Percentiles rank a stretch among this genome's conserved stretches.
These are phyloP conservation scores for Colletotrichum sp. DNA, from an alignment of 2,329 filamentous ascomycete species.

Conservation along the genomic window DNA sequence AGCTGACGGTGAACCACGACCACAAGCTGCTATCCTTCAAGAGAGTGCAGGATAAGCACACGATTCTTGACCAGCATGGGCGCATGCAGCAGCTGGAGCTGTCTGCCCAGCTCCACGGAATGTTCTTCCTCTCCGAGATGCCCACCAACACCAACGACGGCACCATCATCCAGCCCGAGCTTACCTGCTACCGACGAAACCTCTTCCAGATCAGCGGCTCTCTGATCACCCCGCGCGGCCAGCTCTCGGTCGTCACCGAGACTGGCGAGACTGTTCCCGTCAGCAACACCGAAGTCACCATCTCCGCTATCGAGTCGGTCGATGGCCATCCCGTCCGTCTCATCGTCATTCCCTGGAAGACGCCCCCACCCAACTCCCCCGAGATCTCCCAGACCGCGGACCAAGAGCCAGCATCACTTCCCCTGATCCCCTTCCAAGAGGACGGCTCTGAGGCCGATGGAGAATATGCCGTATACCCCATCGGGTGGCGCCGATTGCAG, in stretches of 20 bases:
- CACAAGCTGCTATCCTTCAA: slow-evolving; percentile 67
- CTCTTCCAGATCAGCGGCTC: slow-evolving; percentile 95
- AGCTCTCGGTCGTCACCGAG: slow-evolving; percentile 83
- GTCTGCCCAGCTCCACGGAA: slow-evolving; percentile 80
- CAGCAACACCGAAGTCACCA: slow-evolving; percentile 80
- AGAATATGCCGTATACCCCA: slow-evolving; percentile 88
- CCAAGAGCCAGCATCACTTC: slow-evolving; percentile 85
- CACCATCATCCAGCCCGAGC: slow-evolving; percentile 71
- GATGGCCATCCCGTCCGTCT: slow-evolving; percentile 91
- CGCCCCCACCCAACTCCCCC: slow-evolving; percentile 80
- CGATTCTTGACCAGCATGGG: slow-evolving; percentile 64
- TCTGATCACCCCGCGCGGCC: slow-evolving; percentile 78
- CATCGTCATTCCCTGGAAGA: slow-evolving; percentile 98
- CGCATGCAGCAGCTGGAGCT: slow-evolving; percentile 67
- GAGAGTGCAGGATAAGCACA: slow-evolving; percentile 63
- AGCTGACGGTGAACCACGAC: slow-evolving; percentile 63
- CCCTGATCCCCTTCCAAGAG: slow-evolving; percentile 72
- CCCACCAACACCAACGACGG: slow-evolving; percentile 67
- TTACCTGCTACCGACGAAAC: slow-evolving; percentile 96
- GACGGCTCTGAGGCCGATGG: slow-evolving; percentile 67
- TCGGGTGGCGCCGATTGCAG: slow-evolving; percentile 92
- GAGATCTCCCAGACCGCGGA: slow-evolving; percentile 70
- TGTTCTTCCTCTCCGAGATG: slow-evolving; percentile 88
- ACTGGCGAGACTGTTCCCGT: slow-evolving; percentile 85
- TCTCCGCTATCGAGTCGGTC: slow-evolving; percentile 93